Percentiles rank a stretch among this genome's conserved stretches.
Conservation (phyloP, 495 filamentous ascomycete species). For the Podospora appendiculata region DNA sequence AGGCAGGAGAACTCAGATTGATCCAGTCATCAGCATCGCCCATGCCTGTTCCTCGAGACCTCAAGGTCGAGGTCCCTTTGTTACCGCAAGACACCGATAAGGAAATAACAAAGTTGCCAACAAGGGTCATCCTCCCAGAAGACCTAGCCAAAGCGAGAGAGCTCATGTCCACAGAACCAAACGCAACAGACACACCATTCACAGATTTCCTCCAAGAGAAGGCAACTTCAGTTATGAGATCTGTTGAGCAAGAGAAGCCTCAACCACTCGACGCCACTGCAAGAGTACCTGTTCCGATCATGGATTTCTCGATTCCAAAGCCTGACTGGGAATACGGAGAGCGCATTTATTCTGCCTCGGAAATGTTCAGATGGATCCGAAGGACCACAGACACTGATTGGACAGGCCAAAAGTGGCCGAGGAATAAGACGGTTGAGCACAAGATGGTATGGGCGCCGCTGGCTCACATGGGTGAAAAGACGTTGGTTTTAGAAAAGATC, state of each 20-base stretch:
- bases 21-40: background rate
- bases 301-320: slow-evolving; percentile 52
- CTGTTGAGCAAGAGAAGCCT: slow-evolving; percentile 55
- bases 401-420: slow-evolving; percentile 31
- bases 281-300: slow-evolving; percentile 47
- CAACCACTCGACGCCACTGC: slow-evolving; percentile 48
- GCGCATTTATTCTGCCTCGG: slow-evolving; percentile 10
- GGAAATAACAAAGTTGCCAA: slow-evolving; percentile 4
- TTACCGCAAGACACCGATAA: slow-evolving; percentile 3
- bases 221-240: slow-evolving; percentile 31
- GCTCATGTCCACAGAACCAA: slow-evolving; percentile 10
- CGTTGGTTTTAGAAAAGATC: slow-evolving; percentile 21
- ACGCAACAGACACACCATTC: slow-evolving; percentile 32
- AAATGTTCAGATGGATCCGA: slow-evolving; percentile 24
- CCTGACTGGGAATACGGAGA: slow-evolving; percentile 43
- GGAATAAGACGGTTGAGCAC: slow-evolving; percentile 31
- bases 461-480: slow-evolving; percentile 22
- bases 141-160: slow-evolving; percentile 15
- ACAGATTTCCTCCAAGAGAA: slow-evolving; percentile 36
- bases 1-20: slow-evolving; percentile 10
- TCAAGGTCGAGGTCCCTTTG: slow-evolving; percentile 21
- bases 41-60: slow-evolving; percentile 2
- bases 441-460: slow-evolving; percentile 43
- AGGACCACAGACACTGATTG: slow-evolving; percentile 14
- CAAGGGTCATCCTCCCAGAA: slow-evolving; percentile 2